These are phyloP conservation scores for Funneliformis geosporum DNA, from an alignment of 192 early-diverging fungal species.

Conservation along the genomic window DNA sequence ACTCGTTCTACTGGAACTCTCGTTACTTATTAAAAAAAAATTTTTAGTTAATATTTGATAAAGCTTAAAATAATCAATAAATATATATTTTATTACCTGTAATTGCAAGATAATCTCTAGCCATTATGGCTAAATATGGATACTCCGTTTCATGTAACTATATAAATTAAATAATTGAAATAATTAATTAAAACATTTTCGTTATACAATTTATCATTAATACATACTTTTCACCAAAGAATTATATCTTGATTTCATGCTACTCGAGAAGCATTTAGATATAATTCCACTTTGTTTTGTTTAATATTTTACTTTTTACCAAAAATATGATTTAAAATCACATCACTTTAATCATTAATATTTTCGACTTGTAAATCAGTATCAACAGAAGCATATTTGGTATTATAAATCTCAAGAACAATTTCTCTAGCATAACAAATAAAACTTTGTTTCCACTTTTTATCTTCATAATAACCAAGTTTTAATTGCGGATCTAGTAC, in stretches of 20 bases:
- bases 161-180: too few relatives aligned
- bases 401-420: background rate
- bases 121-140: too few relatives aligned
- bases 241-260: background rate
- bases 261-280: background rate
- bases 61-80: too few relatives aligned
- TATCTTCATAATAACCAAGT: slow-evolving; percentile 1
- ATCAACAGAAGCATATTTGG: background rate
- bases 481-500: slow-evolving; percentile 4
- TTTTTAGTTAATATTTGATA: too few relatives aligned
- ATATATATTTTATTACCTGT: too few relatives aligned
- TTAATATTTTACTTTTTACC: background rate
- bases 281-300: slow-evolving; percentile 8
- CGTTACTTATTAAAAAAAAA: too few relatives aligned
- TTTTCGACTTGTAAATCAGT: background rate
- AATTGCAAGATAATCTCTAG: too few relatives aligned
- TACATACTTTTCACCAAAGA: slow-evolving; percentile 5
- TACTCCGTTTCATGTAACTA: too few relatives aligned
- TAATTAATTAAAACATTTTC: too few relatives aligned
- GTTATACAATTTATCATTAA: too few relatives aligned
- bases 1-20: too few relatives aligned
- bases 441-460: slow-evolving; percentile 4
- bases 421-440: background rate
- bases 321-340: slow-evolving; percentile 19
- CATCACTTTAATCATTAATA: background rate